phyloP scores from a whole-genome alignment of 768 basidiomycete species.

The Russula earlei region DNA sequence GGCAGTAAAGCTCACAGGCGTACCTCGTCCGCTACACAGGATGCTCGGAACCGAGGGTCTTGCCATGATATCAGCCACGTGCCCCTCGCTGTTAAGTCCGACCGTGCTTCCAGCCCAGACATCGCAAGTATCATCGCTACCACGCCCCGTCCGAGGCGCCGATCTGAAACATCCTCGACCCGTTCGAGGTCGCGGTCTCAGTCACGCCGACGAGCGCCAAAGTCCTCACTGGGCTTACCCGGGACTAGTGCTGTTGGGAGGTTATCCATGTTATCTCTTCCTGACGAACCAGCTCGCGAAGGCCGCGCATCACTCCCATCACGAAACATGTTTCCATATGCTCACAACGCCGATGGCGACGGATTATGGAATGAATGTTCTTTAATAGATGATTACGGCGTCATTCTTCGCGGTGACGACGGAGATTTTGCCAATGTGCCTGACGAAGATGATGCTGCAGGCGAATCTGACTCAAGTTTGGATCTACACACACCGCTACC shows the following conservation, averaged over 20 bases:
- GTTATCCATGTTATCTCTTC: constrained; percentile 8
- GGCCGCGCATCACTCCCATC: constrained; percentile 14
- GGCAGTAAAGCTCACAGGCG: neutral
- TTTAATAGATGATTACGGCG: constrained; percentile 25
- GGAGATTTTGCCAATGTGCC: constrained; percentile 21
- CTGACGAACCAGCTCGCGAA: constrained; percentile 13
- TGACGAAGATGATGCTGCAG: constrained; percentile 25
- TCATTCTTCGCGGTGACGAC: constrained; percentile 21
- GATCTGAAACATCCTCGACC: constrained; percentile 20
- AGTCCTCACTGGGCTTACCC: constrained; percentile 16
- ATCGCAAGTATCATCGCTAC: constrained; percentile 25
- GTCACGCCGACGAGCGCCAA: constrained; percentile 8
- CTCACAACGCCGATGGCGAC: constrained; percentile 1
- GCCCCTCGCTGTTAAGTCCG: neutral
- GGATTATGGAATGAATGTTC: constrained; percentile 24
- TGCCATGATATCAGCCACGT: neutral
- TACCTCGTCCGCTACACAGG: neutral
- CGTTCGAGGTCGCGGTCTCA: constrained; percentile 23
- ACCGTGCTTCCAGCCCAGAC: constrained; percentile 27
- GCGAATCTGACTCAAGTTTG: constrained; percentile 30
- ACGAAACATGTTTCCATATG: constrained; percentile 17
- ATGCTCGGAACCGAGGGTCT: neutral
- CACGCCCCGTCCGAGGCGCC: constrained; percentile 27
- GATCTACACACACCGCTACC: constrained; percentile 33
- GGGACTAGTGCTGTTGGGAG: constrained; percentile 17